phyloP scores from a whole-genome alignment of 179 eudicot species.

The Silene noctiflora region DNA sequence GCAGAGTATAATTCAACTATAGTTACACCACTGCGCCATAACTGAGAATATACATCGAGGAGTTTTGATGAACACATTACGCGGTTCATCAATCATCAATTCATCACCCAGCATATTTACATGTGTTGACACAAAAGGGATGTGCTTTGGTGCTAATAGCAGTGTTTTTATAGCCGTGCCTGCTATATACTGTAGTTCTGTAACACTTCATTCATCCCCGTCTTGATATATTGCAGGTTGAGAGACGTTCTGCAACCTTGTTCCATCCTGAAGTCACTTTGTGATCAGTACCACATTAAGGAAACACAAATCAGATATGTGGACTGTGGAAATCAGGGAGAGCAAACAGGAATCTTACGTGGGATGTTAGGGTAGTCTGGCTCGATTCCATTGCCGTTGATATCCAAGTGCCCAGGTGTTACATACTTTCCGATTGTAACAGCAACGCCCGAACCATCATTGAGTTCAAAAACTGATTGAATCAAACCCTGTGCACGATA shows the following conservation, averaged over 20 bases:
- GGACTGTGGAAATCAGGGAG: background rate
- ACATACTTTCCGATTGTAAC: slow-evolving; percentile 91
- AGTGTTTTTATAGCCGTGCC: background rate
- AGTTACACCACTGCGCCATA: too few species aligned
- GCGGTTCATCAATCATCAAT: background rate
- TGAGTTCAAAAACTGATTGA: slow-evolving; percentile 94
- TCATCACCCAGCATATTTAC: background rate
- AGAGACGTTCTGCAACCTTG: slow-evolving; percentile 57
- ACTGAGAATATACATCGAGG: background rate
- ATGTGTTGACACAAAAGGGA: background rate
- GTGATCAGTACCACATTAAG: background rate
- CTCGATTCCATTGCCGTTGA: slow-evolving; percentile 85
- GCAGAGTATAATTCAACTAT: too few species aligned
- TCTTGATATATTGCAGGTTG: slow-evolving; percentile 49
- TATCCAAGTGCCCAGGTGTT: slow-evolving; percentile 80
- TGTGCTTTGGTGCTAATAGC: background rate
- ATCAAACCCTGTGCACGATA: slow-evolving; percentile 62
- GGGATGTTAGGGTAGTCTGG: slow-evolving; percentile 76
- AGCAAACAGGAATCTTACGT: slow-evolving; percentile 36
- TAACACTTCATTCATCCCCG: slow-evolving; percentile 35
- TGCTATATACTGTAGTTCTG: background rate
- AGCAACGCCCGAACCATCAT: slow-evolving; percentile 93
- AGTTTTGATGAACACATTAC: background rate
- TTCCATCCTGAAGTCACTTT: slow-evolving; percentile 57
- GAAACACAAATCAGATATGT: slow-evolving; percentile 12